Evolutionary conservation across 192 early-diverging fungal species (phyloP), one percentile per base, ranked within the genome.

Genomic region (Thoreauomyces humboldtii): DNA sequence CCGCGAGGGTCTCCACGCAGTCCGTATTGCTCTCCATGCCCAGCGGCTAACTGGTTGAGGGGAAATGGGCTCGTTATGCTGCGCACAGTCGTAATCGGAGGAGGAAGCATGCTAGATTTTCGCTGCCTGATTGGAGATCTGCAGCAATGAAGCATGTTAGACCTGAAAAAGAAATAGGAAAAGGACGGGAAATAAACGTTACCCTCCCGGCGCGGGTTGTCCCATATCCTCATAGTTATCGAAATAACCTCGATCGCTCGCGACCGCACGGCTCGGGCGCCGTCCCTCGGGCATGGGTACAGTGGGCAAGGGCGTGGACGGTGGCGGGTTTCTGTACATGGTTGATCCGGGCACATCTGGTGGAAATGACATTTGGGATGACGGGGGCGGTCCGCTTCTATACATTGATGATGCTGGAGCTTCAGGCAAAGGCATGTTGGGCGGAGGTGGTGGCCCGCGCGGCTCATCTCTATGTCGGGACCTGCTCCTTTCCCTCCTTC

Each of bases 401-500:
- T n/a, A n/a, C 50, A 52, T 52, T 52, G 9, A 50, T 21, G 4
- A 64, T 28, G 34, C 17, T 54, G 62, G 62, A n/a, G 37, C 27
- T 7, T 64, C 62, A 7, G 62, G 62, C 33, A 64, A 47, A 11
- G 62, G 62, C 11, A 64, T 38, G 21, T 52, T 47, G 7, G 62
- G 62, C 2, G 60, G 22, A n/a, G 21, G 7, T 9, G 9, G 19
- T 4, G 17, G 27, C 32, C 50, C 50, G 6, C 27, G 25, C 15
- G 50, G 3, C 17, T 64, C 50, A 17, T 54, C 50, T 22, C 62
- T 15, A 1, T 47, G 62, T 14, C 62, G 62, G 15, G 62, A 64
- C 14, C 50, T 17, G 35, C 62, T 64, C 24, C 62, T 47, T 51
- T 64, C 62, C 21, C 62, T 15, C 21, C 27, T 37, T 12, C 35